Conservation (phyloP, 805 yeast species). For the Debaryomyces prosopidis region DNA sequence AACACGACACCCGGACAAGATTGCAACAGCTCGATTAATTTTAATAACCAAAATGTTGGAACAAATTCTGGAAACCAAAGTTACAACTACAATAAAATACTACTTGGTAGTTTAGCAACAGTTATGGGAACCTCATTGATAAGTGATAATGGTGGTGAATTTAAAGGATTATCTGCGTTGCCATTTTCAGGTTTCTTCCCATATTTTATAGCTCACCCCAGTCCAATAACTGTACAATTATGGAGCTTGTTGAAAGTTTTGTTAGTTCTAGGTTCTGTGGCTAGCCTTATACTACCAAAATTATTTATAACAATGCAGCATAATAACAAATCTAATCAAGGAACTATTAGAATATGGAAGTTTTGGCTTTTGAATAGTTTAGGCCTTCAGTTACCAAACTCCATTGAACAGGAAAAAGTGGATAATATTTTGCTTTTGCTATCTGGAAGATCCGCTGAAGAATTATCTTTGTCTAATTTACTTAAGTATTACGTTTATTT, state of each 20-base stretch:
- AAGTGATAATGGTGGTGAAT: constrained; percentile 48
- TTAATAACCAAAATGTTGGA: constrained; percentile 3
- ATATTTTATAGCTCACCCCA: constrained; percentile 14
- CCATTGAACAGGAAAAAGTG: constrained; percentile 14
- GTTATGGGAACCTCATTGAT: constrained; percentile 62
- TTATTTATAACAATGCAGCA: constrained; percentile 2
- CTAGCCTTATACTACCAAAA: constrained; percentile 14
- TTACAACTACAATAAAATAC: constrained; percentile 39
- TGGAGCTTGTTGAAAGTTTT: constrained; percentile 21
- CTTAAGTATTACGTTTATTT: constrained; percentile 28
- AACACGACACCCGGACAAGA: constrained; percentile 16
- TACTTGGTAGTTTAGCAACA: constrained; percentile 66
- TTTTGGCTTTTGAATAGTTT: constrained; percentile 26
- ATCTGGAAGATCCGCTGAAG: constrained; percentile 11
- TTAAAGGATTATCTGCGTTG: constrained; percentile 48
- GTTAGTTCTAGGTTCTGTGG: constrained; percentile 20
- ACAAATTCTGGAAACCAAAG: constrained; percentile 1
- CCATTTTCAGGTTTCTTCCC: constrained; percentile 34
- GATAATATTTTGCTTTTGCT: constrained; percentile 16
- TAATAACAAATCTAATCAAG: background rate
- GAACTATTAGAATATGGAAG: constrained; percentile 6
- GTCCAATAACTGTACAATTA: constrained; percentile 24
- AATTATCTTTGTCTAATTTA: constrained; percentile 14
- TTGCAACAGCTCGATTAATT: constrained; percentile 9
- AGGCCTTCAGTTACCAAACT: constrained; percentile 30